phyloP scores from a whole-genome alignment of 495 filamentous ascomycete species.

The Penicillium angulare region DNA sequence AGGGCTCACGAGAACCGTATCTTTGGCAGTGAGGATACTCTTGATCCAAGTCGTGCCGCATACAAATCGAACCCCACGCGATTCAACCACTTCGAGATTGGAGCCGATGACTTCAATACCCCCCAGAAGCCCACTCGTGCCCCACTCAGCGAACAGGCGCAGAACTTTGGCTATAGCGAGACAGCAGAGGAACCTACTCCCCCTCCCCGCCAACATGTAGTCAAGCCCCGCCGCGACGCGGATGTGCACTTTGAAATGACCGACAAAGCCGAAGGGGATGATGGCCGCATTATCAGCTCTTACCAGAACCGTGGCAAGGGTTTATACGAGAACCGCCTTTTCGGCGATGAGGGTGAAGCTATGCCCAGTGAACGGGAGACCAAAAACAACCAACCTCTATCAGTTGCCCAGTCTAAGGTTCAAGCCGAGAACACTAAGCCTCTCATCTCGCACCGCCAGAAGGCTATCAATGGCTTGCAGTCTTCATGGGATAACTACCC shows the following conservation, averaged over 20 bases:
- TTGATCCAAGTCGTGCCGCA: constrained; percentile 25
- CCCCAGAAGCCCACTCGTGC: constrained; percentile 68
- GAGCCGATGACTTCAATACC: constrained; percentile 76
- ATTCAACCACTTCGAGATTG: constrained; percentile 87
- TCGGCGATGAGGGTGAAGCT: constrained; percentile 51
- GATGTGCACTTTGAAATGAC: constrained; percentile 75
- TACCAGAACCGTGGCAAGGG: constrained; percentile 61
- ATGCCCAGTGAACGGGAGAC: constrained; percentile 26
- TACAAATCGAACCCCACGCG: constrained; percentile 68
- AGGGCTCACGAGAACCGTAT: constrained; percentile 64
- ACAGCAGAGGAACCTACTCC: constrained; percentile 60
- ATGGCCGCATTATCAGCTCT: constrained; percentile 38
- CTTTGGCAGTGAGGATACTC: constrained; percentile 58
- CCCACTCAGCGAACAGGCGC: constrained; percentile 50
- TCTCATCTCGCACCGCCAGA: constrained; percentile 33
- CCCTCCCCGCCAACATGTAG: constrained; percentile 49
- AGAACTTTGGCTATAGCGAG: constrained; percentile 70
- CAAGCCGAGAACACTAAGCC: constrained; percentile 56
- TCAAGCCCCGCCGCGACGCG: constrained; percentile 72
- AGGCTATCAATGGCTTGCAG: constrained; percentile 61
- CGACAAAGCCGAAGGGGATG: constrained; percentile 38
- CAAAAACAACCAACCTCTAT: constrained; percentile 42
- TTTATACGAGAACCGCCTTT: constrained; percentile 75
- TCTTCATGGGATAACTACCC: constrained; percentile 64
- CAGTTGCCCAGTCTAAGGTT: constrained; percentile 40